Base-by-base conservation (phyloP, 1,284 basidiomycete species). In the Trametes sp. region DNA sequence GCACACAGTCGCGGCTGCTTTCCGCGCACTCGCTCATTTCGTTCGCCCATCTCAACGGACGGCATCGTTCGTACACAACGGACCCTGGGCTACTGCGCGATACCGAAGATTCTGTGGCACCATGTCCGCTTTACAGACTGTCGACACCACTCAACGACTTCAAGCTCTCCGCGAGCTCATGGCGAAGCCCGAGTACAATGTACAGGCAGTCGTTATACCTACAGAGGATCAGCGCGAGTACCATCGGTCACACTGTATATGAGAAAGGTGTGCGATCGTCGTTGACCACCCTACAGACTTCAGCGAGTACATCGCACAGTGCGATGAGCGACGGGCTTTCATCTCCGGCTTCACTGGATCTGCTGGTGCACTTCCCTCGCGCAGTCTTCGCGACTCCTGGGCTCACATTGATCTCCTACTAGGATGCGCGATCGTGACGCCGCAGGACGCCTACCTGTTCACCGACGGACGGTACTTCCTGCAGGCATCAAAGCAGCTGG, bases 391-490 rank as follows among this genome's bases (percentile, higher is more conserved):
- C 29, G 19, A 24, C 11, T 54, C 57, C 19, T 63, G 8, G 31
- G 21, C 69, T 49, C 53, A 70, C 44, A n/a, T 10, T 44, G 26
- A 31, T 28, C 24, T 26, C 10, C 49, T 21, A 35, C 8, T 66
- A 93, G 92, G 93, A 64, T 92, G 86, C 69, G 97, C 94, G 16
- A 78, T 97, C 51, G 82, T 98, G 23, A 95, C 94, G 0, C 75
- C 81, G 53, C 81, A 87, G 29, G 81, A 87, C 29, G 95, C 94
- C 0, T 88, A 83, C 64, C 80, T 96, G 51, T 96, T 96, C 75
- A 98, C 96, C 1, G 96, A 98, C 79, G 96, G 96, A 1, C 82
- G 97, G 48, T 99, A 98, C 77, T 98, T 93, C 73, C 80, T 98
- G 14, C 97, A 98, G 77, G 97, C 96, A 0, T 88, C 85, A 62